A percentile compares a stretch with the other conserved stretches of the same genome.
Conservation (phyloP, 306 rosid genomes). For the Geum urbanum region DNA sequence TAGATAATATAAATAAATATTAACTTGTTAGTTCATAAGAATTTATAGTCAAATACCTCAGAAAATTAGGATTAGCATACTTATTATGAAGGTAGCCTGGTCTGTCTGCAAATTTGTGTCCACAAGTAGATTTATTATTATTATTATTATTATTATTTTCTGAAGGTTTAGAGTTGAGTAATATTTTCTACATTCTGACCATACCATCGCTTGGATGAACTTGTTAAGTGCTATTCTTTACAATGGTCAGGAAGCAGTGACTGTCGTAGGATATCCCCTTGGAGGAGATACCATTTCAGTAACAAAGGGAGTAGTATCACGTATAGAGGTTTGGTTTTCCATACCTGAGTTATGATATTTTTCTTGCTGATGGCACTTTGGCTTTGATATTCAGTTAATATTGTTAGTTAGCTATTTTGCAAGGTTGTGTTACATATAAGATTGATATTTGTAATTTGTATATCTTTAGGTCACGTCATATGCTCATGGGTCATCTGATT, state of each 20-base stretch:
- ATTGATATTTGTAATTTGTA: slow-evolving; percentile 5
- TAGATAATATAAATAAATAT: neutral
- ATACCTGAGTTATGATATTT: slow-evolving; percentile 3
- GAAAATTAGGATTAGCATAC: neutral
- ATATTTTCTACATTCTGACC: slow-evolving; percentile 13
- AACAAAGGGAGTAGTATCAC: slow-evolving; percentile 97
- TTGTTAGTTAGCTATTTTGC: slow-evolving; percentile 15
- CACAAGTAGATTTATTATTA: no score
- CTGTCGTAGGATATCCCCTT: slow-evolving; percentile 97
- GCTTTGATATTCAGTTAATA: neutral
- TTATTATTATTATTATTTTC: no score
- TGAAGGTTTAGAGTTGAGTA: neutral
- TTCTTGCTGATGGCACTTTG: slow-evolving; percentile 4
- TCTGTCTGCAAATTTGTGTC: slow-evolving; percentile 3
- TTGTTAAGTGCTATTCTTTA: slow-evolving; percentile 14
- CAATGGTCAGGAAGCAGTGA: slow-evolving; percentile 83
- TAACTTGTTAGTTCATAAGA: neutral
- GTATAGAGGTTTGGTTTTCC: slow-evolving; percentile 72
- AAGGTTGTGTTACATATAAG: neutral
- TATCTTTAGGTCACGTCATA: slow-evolving; percentile 86
- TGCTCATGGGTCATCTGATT: slow-evolving; percentile 94
- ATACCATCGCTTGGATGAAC: slow-evolving; percentile 17
- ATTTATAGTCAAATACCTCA: neutral
- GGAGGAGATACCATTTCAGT: slow-evolving; percentile 99
- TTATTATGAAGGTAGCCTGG: neutral